Conservation (phyloP, 225 moss, liverwort and hornwort species). For the Physcomitrellopsis africana region DNA sequence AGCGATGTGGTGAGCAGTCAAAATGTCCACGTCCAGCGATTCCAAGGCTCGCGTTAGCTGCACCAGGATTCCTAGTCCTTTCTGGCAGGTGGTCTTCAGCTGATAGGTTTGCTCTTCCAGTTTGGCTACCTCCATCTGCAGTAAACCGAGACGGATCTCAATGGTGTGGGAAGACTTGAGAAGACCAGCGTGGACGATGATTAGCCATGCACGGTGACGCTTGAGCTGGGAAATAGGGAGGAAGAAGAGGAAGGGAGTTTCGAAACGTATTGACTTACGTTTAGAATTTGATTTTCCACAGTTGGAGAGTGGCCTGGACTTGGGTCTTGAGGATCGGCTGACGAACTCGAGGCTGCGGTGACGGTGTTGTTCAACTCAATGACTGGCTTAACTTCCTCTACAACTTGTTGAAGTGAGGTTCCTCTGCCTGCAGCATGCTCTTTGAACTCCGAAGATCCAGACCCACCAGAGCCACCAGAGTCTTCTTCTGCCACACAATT, state of each 20-base stretch:
- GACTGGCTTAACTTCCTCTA: background rate
- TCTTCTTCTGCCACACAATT: constrained; percentile 7
- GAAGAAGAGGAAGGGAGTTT: background rate
- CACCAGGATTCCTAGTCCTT: constrained; percentile 35
- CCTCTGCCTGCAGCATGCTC: background rate
- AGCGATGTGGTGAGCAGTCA: constrained; percentile 33
- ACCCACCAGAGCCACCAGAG: constrained; percentile 7
- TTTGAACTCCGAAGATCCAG: background rate
- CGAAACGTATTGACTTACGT: constrained; percentile 4
- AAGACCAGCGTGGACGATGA: background rate
- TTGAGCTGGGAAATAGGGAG: background rate
- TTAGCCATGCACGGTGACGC: background rate
- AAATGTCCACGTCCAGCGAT: constrained; percentile 34
- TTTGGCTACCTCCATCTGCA: constrained; percentile 36
- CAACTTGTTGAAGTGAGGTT: background rate
- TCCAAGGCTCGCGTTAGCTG: constrained; percentile 39
- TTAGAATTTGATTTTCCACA: constrained; percentile 5
- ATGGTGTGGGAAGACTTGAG: background rate
- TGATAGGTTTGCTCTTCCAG: constrained; percentile 34
- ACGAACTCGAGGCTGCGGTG: background rate
- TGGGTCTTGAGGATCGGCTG: background rate
- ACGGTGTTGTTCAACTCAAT: background rate
- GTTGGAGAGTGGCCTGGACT: constrained; percentile 13
- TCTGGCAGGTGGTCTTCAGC: constrained; percentile 34
- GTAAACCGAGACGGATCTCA: background rate